A percentile compares a stretch with the other conserved stretches of the same genome.
These are phyloP conservation scores for Conringia planisiliqua DNA, from an alignment of 345 rosid species.

Conservation along the genomic window DNA sequence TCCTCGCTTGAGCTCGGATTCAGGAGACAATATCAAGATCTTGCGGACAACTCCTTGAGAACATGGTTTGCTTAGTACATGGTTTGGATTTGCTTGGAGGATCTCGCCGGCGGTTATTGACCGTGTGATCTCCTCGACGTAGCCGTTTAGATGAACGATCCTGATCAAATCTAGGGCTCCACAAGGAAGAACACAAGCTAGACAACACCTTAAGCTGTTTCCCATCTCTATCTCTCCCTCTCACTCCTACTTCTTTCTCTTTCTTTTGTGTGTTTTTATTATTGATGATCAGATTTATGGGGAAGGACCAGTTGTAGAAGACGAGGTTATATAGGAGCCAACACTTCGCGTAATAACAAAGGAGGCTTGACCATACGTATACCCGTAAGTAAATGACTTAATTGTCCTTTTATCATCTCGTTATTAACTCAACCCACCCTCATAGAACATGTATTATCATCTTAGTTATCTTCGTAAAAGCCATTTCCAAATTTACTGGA, in stretches of 20 bases:
- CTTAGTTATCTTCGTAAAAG: background rate
- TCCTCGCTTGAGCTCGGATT: conserved; percentile 85
- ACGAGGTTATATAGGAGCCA: conserved; percentile 33
- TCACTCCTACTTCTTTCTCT: background rate
- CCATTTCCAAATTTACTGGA: background rate
- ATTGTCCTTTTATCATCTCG: conserved; percentile 1
- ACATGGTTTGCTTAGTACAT: conserved; percentile 77
- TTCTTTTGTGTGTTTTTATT: background rate
- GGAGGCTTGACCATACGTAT: conserved; percentile 25
- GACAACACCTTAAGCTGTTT: conserved; percentile 81
- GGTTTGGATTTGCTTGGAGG: conserved; percentile 77
- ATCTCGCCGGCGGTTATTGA: conserved; percentile 82
- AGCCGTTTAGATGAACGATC: conserved; percentile 85
- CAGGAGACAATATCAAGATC: conserved; percentile 80
- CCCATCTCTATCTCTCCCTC: conserved; percentile 49
- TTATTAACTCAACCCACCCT: background rate
- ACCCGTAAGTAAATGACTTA: background rate
- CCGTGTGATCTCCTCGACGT: conserved; percentile 70
- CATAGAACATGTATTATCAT: background rate
- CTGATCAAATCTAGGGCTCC: conserved; percentile 96
- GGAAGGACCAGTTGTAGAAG: conserved; percentile 31
- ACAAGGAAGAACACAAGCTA: conserved; percentile 92
- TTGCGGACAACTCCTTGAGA: conserved; percentile 82
- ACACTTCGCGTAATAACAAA: conserved; percentile 21
- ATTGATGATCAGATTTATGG: conserved; percentile 26